Percentiles rank a stretch among this genome's conserved stretches.
Conservation (phyloP, 768 basidiomycete species). For the Collybia sordida region DNA sequence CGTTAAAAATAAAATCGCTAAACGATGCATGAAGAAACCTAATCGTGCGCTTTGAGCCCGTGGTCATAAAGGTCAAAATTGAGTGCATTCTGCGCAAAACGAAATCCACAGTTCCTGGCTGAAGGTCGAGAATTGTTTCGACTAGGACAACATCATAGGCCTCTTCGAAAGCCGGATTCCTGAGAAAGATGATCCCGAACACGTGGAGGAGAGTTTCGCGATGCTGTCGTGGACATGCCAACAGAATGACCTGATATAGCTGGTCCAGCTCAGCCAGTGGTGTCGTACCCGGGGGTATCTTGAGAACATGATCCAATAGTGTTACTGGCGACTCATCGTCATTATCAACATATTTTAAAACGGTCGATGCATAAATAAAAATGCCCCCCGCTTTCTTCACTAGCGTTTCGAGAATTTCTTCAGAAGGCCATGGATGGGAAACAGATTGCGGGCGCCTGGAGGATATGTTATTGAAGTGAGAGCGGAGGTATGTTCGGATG, state of each 20-base stretch:
- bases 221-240: not conserved
- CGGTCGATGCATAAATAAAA: slow-evolving; percentile 23
- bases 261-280: slow-evolving; percentile 15
- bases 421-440: slow-evolving; percentile 19
- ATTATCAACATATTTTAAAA: slow-evolving; percentile 19
- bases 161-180: not conserved
- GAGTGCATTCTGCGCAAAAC: not conserved
- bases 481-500: not conserved
- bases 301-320: slow-evolving; percentile 4
- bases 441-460: not conserved
- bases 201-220: not conserved
- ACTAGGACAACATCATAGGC: not conserved
- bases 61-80: not conserved
- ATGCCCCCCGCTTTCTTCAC: slow-evolving; percentile 20
- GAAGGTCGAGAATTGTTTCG: not conserved
- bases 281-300: not conserved
- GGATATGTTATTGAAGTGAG: not conserved
- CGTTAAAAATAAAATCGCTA: not conserved
- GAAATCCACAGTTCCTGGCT: not conserved
- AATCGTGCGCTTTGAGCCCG: not conserved
- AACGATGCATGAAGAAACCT: not conserved
- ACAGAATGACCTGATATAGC: slow-evolving; percentile 15
- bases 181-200: not conserved
- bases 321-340: slow-evolving; percentile 3
- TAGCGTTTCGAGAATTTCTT: slow-evolving; percentile 8